These are phyloP conservation scores for Rhodotorula sp. DNA, from an alignment of 1,284 basidiomycete genomes.

Conservation along the genomic window DNA sequence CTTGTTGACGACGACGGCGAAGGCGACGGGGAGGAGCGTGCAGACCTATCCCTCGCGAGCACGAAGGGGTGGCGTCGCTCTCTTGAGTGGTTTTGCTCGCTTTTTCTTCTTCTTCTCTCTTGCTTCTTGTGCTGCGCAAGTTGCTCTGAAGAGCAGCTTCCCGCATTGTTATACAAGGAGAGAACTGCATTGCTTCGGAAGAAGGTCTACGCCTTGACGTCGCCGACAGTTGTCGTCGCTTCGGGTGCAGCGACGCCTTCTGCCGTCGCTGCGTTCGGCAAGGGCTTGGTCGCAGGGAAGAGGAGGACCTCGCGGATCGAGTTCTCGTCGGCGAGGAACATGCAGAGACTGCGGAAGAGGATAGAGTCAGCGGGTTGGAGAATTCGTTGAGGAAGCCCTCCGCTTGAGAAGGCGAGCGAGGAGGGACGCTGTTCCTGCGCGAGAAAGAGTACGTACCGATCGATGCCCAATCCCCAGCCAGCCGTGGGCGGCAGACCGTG, in stretches of 20 bases:
- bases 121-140: no score
- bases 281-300: slow-evolving; percentile 44
- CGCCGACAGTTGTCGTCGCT: slow-evolving; percentile 16
- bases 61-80: no score
- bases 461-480: slow-evolving; percentile 93
- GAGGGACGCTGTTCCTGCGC: no score
- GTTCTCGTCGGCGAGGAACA: slow-evolving; percentile 88
- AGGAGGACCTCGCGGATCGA: slow-evolving; percentile 51
- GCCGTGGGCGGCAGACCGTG: slow-evolving; percentile 96
- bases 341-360: slow-evolving; percentile 64
- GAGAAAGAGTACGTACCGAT: slow-evolving; percentile 52
- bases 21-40: not conserved
- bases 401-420: no score
- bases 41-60: no score
- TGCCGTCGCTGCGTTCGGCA: slow-evolving; percentile 19
- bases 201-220: slow-evolving; percentile 21
- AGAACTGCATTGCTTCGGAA: not conserved
- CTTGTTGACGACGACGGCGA: not conserved
- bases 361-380: not conserved
- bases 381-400: no score
- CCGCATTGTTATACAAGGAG: not conserved
- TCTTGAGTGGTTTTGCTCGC: no score
- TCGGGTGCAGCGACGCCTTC: slow-evolving; percentile 7
- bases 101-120: no score
- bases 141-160: no score